Conservation (phyloP, 352 stramenopile species). For the Phytophthora gonapodyides region DNA sequence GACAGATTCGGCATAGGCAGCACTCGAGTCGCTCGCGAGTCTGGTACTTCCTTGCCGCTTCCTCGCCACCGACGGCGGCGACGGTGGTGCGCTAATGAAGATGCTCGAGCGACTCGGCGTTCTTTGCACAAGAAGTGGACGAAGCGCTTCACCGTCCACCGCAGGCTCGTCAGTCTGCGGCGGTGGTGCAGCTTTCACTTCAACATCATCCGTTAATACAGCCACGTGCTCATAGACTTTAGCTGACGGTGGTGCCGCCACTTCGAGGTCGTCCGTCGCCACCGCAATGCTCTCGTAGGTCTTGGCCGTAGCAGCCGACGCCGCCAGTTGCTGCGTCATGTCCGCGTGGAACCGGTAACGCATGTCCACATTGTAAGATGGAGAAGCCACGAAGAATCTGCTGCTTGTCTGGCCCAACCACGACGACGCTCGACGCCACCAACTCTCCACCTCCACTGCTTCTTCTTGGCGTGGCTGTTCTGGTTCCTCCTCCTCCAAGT, state of each 20-base stretch:
- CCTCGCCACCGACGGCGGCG: slow-evolving; percentile 8
- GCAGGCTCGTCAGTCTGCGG: background rate
- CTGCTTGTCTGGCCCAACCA: slow-evolving; percentile 2
- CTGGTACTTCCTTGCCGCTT: slow-evolving; percentile 12
- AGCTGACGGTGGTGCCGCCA: slow-evolving; percentile 2
- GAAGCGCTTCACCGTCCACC: background rate
- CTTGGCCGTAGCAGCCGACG: slow-evolving; percentile 25
- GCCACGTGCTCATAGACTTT: background rate
- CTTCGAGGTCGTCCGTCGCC: slow-evolving; percentile 37
- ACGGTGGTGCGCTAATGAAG: slow-evolving; percentile 14
- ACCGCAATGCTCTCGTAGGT: slow-evolving; percentile 59
- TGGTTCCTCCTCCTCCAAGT: background rate
- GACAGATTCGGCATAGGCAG: slow-evolving; percentile 5
- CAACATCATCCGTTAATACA: background rate
- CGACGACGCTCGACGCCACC: slow-evolving; percentile 6
- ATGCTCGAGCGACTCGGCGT: slow-evolving; percentile 24
- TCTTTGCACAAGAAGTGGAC: background rate
- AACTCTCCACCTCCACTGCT: slow-evolving; percentile 6
- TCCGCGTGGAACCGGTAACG: slow-evolving; percentile 40
- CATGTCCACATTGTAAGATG: slow-evolving; percentile 12
- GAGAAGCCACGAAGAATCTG: slow-evolving; percentile 4
- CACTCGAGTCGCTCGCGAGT: slow-evolving; percentile 10
- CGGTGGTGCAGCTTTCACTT: background rate
- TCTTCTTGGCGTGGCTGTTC: background rate
- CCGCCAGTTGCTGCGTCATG: slow-evolving; percentile 29